Percentiles rank a stretch among this genome's conserved stretches.
These are phyloP conservation scores for Pseudocercospora fijiensis DNA, from an alignment of 2,329 filamentous ascomycete species.

Conservation along the genomic window DNA sequence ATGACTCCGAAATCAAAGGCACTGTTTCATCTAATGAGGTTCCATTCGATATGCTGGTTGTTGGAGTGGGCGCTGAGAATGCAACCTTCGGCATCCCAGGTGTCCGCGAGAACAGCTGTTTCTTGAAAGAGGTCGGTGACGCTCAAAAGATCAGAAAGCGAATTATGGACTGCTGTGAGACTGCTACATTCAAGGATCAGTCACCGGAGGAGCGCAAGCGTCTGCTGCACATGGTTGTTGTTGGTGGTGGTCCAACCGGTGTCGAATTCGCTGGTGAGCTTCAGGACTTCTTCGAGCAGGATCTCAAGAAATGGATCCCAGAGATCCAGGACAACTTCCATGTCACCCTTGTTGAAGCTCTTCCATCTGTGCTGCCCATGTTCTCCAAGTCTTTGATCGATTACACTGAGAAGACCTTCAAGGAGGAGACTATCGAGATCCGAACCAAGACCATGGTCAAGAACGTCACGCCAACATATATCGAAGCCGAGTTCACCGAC, in stretches of 20 bases:
- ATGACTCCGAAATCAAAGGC: constrained; percentile 91
- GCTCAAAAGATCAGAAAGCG: constrained; percentile 95
- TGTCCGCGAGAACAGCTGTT: constrained; percentile 92
- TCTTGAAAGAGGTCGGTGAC: constrained; percentile 96
- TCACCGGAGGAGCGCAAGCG: constrained; percentile 82
- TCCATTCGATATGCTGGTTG: constrained; percentile 95
- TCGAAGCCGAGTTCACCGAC: constrained; percentile 81
- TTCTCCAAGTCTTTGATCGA: constrained; percentile 99
- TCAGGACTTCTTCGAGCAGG: constrained; percentile 97
- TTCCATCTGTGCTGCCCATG: constrained; percentile 91
- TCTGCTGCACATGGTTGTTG: constrained; percentile 92
- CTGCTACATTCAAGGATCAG: constrained; percentile 97
- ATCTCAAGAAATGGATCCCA: constrained; percentile 96
- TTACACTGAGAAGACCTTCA: constrained; percentile 98
- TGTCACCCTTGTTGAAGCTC: constrained; percentile 93
- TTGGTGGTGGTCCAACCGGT: constrained; percentile 85
- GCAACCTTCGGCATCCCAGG: constrained; percentile 96
- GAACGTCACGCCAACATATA: constrained; percentile 86
- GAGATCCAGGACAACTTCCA: constrained; percentile 94
- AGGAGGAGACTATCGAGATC: constrained; percentile 97
- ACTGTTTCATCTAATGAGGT: constrained; percentile 80
- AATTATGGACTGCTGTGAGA: constrained; percentile 99
- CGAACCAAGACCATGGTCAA: constrained; percentile 99
- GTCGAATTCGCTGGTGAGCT: constrained; percentile 98
- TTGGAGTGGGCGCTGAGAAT: constrained; percentile 96